A percentile compares a stretch with the other conserved stretches of the same genome.
These are phyloP conservation scores for Papiliotrema terrestris DNA, from an alignment of 1,284 basidiomycete genomes.

Conservation along the genomic window DNA sequence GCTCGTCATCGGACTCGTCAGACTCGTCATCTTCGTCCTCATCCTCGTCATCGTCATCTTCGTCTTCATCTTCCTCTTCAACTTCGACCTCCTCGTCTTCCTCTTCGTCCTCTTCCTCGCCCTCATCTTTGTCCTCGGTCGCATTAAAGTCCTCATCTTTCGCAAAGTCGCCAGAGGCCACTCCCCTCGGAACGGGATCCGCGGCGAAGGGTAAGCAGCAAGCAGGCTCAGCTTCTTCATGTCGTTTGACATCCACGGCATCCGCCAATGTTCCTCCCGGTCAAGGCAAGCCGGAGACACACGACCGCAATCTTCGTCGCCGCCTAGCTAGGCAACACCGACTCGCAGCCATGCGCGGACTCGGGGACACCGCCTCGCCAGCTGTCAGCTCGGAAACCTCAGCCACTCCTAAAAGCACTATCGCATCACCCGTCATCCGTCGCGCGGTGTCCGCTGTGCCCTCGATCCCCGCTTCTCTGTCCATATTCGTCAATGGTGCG, in stretches of 20 bases:
- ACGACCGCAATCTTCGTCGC: conserved; percentile 39
- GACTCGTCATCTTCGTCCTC: conserved; percentile 10
- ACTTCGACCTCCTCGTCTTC: conserved; percentile 23
- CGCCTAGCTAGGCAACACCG: conserved; percentile 19
- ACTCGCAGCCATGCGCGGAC: background rate
- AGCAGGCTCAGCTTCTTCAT: too few species aligned
- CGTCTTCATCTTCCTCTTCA: conserved; percentile 16
- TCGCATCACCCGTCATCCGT: background rate
- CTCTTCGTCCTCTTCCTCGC: conserved; percentile 12
- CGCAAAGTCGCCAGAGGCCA: background rate
- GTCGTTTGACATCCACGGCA: too few species aligned
- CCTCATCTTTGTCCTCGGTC: conserved; percentile 7
- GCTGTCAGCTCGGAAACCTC: background rate
- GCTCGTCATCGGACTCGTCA: background rate
- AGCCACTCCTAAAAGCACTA: background rate
- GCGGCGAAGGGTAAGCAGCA: too few species aligned
- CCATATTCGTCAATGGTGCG: background rate
- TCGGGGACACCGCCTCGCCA: background rate
- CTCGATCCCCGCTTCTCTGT: background rate
- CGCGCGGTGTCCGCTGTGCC: background rate
- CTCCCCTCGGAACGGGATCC: too few species aligned
- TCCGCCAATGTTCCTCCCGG: conserved; percentile 29
- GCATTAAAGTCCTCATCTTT: conserved; percentile 12
- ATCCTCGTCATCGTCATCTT: conserved; percentile 12
- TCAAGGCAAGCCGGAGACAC: conserved; percentile 37